Conservation (phyloP, 192 early-diverging fungal species). For the Geosiphon pyriformis region DNA sequence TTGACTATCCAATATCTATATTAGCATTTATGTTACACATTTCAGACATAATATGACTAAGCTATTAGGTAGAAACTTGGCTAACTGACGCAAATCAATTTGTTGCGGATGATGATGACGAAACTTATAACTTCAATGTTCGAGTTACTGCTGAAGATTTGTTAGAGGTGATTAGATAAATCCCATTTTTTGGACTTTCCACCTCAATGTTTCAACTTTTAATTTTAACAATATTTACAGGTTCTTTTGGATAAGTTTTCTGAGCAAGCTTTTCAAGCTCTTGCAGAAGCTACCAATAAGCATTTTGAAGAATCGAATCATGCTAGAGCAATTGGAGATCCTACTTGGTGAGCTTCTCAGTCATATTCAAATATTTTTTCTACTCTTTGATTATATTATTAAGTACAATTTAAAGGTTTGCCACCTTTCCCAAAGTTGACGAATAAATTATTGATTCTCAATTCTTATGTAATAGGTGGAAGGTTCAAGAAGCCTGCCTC, state of each 20-base stretch:
- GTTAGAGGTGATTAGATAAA: slow-evolving; percentile 41
- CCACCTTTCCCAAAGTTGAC: not conserved
- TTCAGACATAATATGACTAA: too few species aligned
- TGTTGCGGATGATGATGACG: slow-evolving; percentile 89
- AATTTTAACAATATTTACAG: slow-evolving; percentile 26
- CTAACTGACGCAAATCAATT: slow-evolving; percentile 78
- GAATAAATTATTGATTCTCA: not conserved
- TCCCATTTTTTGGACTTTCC: too few species aligned
- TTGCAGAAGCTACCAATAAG: slow-evolving; percentile 46
- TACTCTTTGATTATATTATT: too few species aligned
- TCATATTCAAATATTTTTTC: slow-evolving; percentile 2
- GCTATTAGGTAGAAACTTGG: slow-evolving; percentile 69
- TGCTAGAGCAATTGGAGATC: slow-evolving; percentile 42
- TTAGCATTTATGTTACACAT: too few species aligned
- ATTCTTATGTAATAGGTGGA: slow-evolving; percentile 58
- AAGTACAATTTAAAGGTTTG: too few species aligned
- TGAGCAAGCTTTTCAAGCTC: slow-evolving; percentile 44
- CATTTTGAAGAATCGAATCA: slow-evolving; percentile 49
- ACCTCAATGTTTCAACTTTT: too few species aligned
- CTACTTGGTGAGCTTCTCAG: slow-evolving; percentile 42
- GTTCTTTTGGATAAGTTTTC: slow-evolving; percentile 52
- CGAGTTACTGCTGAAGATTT: slow-evolving; percentile 78
- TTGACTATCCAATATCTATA: too few species aligned
- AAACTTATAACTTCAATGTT: slow-evolving; percentile 79
- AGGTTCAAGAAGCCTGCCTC: slow-evolving; percentile 77